Base-by-base conservation (phyloP, 2,329 filamentous ascomycete species). In the Epichloe uncinata region DNA sequence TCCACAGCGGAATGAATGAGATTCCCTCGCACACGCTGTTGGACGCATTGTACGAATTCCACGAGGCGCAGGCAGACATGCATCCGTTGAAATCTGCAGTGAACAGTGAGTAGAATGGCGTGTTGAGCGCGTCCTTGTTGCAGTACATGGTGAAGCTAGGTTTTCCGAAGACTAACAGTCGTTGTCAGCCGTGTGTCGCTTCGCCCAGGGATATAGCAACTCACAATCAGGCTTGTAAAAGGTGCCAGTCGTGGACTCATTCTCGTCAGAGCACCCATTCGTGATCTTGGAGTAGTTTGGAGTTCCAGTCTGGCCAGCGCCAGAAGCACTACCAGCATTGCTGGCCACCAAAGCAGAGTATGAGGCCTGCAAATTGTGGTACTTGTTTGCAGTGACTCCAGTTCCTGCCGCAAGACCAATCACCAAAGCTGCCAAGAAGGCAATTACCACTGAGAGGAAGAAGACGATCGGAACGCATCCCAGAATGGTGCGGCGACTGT, bases 51-150 rank as follows among this genome's bases (percentile, higher is more conserved):
- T 54, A 52, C 18, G 36, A 41, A 38, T 58, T 58, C 56, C 56
- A 74, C 4, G 63, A 62, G 8, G 69, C 68, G 58, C 72, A 74
- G 9, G 71, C 69, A 53, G 74, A 71, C 57, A 74, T 72, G 60
- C 72, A 74, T 30, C 65, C 64, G 57, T 66, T 58, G 44, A 74
- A 71, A 55, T 66, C 63, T 46, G 64, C 60, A 5, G 67, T 63
- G 55, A 73, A 74, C 7, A 74, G 58, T 0, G 66, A 66, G 49
- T 66, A 58, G 3, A 74, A 50, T 1, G 68, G 66, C 0, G 52
- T 16, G 43, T 65, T 64, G 3, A 64, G 59, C 4, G 70, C 61
- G 53, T 74, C 67, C 30, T 57, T 61, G 53, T 72, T 70, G 64
- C 71, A 73, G 57, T 66, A 67, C 48, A 72, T 66, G 30, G 60